A percentile compares a stretch with the other conserved stretches of the same genome.
Evolutionary conservation across 495 filamentous ascomycete species (phyloP).

Genomic region (Penicillium roqueforti): DNA sequence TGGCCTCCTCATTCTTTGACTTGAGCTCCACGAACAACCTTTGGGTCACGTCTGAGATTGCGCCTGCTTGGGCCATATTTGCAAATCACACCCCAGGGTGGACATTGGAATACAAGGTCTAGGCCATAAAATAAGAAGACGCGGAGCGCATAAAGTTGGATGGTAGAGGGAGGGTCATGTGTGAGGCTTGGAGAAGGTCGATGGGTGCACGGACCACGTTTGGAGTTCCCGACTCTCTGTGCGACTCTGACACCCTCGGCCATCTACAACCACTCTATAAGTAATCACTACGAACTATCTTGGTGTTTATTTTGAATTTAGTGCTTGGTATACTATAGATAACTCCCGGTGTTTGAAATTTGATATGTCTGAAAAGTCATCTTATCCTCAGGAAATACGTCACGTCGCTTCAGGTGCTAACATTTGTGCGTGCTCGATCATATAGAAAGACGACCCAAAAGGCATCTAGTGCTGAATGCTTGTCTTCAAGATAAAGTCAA

Average conservation of each 20-base stretch:
- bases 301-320: not conserved
- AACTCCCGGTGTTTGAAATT: not conserved
- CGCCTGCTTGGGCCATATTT: conserved; percentile 50
- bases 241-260: not conserved
- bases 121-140: conserved; percentile 30
- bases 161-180: conserved; percentile 21
- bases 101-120: conserved; percentile 45
- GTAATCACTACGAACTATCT: not conserved
- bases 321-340: not conserved
- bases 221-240: conserved; percentile 5
- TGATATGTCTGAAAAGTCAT: not conserved
- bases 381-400: not conserved
- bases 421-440: not conserved
- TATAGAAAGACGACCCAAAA: not conserved
- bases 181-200: conserved; percentile 23
- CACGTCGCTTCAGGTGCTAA: too few species aligned
- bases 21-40: conserved; percentile 49
- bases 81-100: conserved; percentile 38
- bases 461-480: not conserved
- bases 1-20: conserved; percentile 51
- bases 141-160: conserved; percentile 25
- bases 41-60: conserved; percentile 45
- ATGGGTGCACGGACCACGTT: conserved; percentile 24
- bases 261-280: not conserved
- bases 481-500: not conserved